Base-by-base conservation (phyloP, 1,139 yeast species). In the Saccharomycopsis crataegensis region DNA sequence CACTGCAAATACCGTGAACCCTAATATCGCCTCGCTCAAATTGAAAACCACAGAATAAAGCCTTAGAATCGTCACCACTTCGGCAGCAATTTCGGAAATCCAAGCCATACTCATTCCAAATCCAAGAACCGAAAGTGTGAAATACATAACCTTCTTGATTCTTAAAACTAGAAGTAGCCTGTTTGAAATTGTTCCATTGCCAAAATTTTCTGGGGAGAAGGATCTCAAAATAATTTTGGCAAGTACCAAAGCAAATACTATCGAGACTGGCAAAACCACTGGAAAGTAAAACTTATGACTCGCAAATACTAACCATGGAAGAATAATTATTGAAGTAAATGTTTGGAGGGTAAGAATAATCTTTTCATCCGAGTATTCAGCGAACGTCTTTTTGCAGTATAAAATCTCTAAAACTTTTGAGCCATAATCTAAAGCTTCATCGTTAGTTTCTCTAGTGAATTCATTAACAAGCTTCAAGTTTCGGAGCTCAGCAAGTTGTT, bases 1-100 rank as follows among this genome's bases (percentile, higher is more conserved):
- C 60, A 91, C 72, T 0, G 98, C 97, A 71, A 91, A 90, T 0
- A 91, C 77, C 0, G 97, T 90, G 32, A 89, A 70, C 0, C 97
- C 97, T 16, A 88, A 69, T 5, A 90, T 78, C 1, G 93, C 93
- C 61, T 87, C 94, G 17, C 90, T 80, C n/a, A 89, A 65, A 54
- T 79, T 67, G 55, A 78, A 79, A 3, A 82, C 72, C 1, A 79
- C 70, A 0, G 93, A 82, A 56, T 86, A 67, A 42, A 86, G 73
- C 55, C 83, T 80, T 50, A 93, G 69, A 1, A 86, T 73, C 14
- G 80, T 77, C 33, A 93, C 86, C 28, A 90, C 81, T 61, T 86
- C 87, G 8, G 85, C 79, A 0, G 97, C 96, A 54, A 88, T 79
- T 1, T 79, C 65, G 0, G 95, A 79, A 16, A 90, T 84, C 85